Evolutionary conservation across 345 rosid genomes (phyloP).

Genomic region (Limnanthes douglasii): DNA sequence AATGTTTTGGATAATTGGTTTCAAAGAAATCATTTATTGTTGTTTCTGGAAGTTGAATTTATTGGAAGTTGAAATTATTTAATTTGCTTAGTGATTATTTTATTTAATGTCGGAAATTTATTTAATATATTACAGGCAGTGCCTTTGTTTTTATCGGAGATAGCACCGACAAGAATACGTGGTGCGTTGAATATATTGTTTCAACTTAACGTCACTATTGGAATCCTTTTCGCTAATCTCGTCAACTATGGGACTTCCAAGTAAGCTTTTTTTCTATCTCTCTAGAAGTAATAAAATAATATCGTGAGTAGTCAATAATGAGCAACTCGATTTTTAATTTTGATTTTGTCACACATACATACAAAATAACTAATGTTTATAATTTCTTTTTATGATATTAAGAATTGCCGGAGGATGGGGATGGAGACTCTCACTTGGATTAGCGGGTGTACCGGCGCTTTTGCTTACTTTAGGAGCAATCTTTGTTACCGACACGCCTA

Average conservation of each 20-base stretch:
- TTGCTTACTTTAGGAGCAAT: slow-evolving; percentile 72
- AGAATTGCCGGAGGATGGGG: slow-evolving; percentile 88
- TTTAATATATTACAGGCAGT: no score
- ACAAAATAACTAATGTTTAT: no score
- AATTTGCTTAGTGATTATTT: no score
- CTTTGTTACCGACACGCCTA: slow-evolving; percentile 71
- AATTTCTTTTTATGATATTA: no score
- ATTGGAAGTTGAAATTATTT: no score
- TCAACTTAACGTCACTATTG: slow-evolving; percentile 90
- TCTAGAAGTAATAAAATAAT: not conserved
- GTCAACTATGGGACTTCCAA: slow-evolving; percentile 89
- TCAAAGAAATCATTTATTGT: no score
- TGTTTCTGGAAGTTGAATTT: no score
- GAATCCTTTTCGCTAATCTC: slow-evolving; percentile 81
- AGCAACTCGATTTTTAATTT: no score
- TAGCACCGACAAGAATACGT: slow-evolving; percentile 87
- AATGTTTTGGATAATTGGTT: no score
- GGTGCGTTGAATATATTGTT: slow-evolving; percentile 88
- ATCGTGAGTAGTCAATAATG: slow-evolving; percentile 2
- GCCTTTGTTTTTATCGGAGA: slow-evolving; percentile 87
- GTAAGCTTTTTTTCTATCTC: slow-evolving; percentile 18
- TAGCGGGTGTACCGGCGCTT: slow-evolving; percentile 82
- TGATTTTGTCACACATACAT: no score
- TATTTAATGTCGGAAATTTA: no score
- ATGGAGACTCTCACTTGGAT: slow-evolving; percentile 81